Base-by-base conservation (phyloP, 2,329 filamentous ascomycete species). In the Hypoxylon sp. region DNA sequence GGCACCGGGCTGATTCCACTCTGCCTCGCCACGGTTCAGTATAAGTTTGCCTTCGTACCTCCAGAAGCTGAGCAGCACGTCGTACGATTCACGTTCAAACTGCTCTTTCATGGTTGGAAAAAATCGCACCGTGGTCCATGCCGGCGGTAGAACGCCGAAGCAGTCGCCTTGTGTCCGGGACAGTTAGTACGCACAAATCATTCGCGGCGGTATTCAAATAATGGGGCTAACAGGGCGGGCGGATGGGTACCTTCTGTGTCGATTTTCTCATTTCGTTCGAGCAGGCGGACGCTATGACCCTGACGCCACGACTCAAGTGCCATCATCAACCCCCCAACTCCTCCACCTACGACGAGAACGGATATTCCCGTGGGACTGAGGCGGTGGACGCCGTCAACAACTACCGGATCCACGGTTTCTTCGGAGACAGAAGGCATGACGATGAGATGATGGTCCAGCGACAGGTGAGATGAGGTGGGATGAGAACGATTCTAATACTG, bases 251-350 rank as follows among this genome's bases (percentile, higher is more conserved):
- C 59, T 27, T 37, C 7, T 5, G 55, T 55, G 15, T 43, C 27
- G 10, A 53, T 9, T 18, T 18, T 23, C 13, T 33, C n/a, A n/a
- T 17, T 35, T 43, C 46, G 42, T 37, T 64, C 62, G 7, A 64
- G 46, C n/a, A 66, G 35, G 17, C 38, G 41, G 20, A 66, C 58
- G 11, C 51, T 31, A 23, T 64, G 61, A 1, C 63, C 63, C n/a
- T 64, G 61, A 9, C 63, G 55, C 55, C 61, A 62, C 33, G 58
- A 61, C 35, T 66, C 58, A 7, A 66, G 41, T 2, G 63, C 63
- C 9, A 54, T 45, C 21, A 53, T 24, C 21, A 64, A 10, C 4
- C 63, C 63, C 3, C 40, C 61, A 4, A 54, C 18, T 1, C 62
- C 62, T 7, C 46, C 61, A 1, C 63, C 61, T 8, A 42, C 54